These are phyloP conservation scores for Fraxinus platypoda DNA, from an alignment of 305 asterid species.

Conservation along the genomic window DNA sequence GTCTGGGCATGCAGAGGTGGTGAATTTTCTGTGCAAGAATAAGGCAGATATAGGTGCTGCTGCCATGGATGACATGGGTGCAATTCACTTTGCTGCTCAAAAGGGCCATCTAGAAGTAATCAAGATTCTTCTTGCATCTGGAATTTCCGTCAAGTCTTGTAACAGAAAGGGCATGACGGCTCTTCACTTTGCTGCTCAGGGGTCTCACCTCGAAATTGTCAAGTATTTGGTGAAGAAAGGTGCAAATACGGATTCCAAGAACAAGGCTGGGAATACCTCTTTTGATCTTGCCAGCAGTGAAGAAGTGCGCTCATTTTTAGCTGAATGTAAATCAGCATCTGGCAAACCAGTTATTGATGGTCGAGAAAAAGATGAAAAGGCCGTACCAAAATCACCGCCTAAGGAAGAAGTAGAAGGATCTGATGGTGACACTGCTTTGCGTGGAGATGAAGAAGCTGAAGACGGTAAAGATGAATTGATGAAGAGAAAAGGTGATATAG, in stretches of 20 bases:
- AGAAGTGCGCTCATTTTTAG: slow-evolving; percentile 51
- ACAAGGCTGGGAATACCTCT: slow-evolving; percentile 78
- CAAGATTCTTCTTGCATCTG: slow-evolving; percentile 55
- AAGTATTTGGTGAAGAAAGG: slow-evolving; percentile 81
- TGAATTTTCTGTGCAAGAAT: slow-evolving; percentile 73
- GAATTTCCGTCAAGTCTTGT: slow-evolving; percentile 64
- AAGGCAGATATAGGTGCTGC: slow-evolving; percentile 89
- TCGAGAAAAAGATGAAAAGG: slow-evolving; percentile 36
- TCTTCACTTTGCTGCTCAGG: slow-evolving; percentile 92
- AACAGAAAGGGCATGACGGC: slow-evolving; percentile 92
- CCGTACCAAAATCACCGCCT: slow-evolving; percentile 20
- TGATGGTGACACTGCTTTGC: slow-evolving; percentile 26
- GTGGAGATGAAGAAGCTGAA: slow-evolving; percentile 30
- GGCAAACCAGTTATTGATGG: slow-evolving; percentile 21
- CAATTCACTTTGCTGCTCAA: slow-evolving; percentile 92
- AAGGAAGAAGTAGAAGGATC: slow-evolving; percentile 32
- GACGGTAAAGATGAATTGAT: slow-evolving; percentile 38
- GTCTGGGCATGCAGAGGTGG: slow-evolving; percentile 82
- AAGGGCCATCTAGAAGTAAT: slow-evolving; percentile 83
- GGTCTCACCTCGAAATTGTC: slow-evolving; percentile 69
- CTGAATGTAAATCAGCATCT: slow-evolving; percentile 39
- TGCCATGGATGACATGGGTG: slow-evolving; percentile 98
- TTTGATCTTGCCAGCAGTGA: slow-evolving; percentile 72
- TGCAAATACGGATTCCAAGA: slow-evolving; percentile 50
- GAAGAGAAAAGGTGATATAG: slow-evolving; percentile 53